A percentile compares a stretch with the other conserved stretches of the same genome.
phyloP scores from a whole-genome alignment of 768 basidiomycete species.

The Ephemerocybe angulata region DNA sequence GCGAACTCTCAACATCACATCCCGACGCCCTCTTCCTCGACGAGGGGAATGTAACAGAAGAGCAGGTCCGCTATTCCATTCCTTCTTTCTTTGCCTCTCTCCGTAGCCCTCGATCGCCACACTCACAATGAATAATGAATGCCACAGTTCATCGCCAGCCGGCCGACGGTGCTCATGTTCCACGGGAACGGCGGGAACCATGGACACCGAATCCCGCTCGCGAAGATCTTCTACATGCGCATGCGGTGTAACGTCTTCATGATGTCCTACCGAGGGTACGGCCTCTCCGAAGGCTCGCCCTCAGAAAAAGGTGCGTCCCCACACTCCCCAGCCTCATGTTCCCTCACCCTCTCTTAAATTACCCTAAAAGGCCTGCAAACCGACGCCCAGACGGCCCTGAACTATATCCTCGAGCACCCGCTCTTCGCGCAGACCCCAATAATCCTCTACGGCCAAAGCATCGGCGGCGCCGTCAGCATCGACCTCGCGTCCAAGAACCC shows the following conservation, averaged over 20 bases:
- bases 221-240: constrained; percentile 71
- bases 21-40: constrained; percentile 31
- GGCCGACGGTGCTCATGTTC: constrained; percentile 91
- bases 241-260: constrained; percentile 93
- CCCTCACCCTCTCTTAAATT: neutral
- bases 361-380: constrained; percentile 60
- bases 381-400: constrained; percentile 81
- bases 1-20: constrained; percentile 36
- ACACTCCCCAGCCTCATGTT: neutral
- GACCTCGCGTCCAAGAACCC: constrained; percentile 81
- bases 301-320: constrained; percentile 67
- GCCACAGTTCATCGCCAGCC: constrained; percentile 38
- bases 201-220: constrained; percentile 89
- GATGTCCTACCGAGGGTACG: constrained; percentile 95
- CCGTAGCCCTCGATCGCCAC: no score
- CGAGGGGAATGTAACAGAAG: constrained; percentile 43
- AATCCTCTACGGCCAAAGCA: constrained; percentile 81
- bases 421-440: constrained; percentile 62
- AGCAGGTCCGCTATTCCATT: constrained; percentile 46
- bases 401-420: constrained; percentile 66
- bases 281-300: constrained; percentile 80
- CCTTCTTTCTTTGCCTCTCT: neutral
- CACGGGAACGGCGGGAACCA: constrained; percentile 88
- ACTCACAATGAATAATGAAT: no score
- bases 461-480: constrained; percentile 91